Percentiles rank a stretch among this genome's conserved stretches.
These are phyloP conservation scores for Raphanus sativus DNA, from an alignment of 345 rosid species.

Conservation along the genomic window DNA sequence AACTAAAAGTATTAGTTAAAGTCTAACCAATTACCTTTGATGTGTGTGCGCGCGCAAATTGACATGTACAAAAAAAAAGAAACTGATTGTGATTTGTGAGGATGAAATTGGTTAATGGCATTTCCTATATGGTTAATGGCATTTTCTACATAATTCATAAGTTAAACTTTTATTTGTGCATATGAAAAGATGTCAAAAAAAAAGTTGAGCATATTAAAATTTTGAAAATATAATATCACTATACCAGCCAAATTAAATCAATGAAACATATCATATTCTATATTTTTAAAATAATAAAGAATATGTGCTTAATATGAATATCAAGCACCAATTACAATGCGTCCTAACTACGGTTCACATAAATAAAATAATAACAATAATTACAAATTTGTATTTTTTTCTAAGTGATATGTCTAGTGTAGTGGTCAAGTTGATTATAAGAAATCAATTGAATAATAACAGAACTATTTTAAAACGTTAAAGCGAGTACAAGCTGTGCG, in stretches of 20 bases:
- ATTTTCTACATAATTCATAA: too few relatives aligned
- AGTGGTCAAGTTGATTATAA: constrained; percentile 25
- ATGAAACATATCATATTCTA: background rate
- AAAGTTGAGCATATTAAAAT: too few relatives aligned
- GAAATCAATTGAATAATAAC: constrained; percentile 10
- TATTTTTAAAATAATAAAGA: background rate
- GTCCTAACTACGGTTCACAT: constrained; percentile 1
- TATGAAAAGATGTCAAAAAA: too few relatives aligned
- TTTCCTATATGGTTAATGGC: too few relatives aligned
- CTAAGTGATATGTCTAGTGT: constrained; percentile 20
- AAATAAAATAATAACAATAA: background rate
- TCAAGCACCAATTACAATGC: constrained; percentile 10
- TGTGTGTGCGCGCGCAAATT: too few relatives aligned
- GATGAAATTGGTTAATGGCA: too few relatives aligned
- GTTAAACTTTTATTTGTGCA: too few relatives aligned
- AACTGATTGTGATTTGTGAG: too few relatives aligned
- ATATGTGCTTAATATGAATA: background rate
- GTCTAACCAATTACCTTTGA: too few relatives aligned
- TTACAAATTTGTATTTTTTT: constrained; percentile 18
- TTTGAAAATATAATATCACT: too few relatives aligned
- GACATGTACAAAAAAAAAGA: too few relatives aligned
- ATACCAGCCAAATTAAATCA: constrained; percentile 2
- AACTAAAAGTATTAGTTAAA: too few relatives aligned
- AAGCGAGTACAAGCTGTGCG: constrained; percentile 32
- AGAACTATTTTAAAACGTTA: background rate